Conservation (phyloP, 2,329 filamentous ascomycete genomes). For the Orbilia oligospora region DNA sequence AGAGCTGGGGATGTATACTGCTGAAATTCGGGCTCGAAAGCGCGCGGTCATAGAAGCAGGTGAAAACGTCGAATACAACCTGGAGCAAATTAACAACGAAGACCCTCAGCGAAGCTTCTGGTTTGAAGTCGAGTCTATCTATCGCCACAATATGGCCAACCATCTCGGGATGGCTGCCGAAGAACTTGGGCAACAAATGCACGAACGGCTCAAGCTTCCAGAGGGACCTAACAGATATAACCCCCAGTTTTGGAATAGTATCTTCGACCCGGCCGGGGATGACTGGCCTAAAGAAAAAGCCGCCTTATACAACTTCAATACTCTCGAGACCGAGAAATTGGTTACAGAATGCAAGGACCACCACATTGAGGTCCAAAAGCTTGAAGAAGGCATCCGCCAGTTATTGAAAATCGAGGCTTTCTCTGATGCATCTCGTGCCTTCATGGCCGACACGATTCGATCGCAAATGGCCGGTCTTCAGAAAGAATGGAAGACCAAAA, state of each 20-base stretch:
- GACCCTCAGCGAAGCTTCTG: background rate
- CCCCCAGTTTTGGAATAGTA: background rate
- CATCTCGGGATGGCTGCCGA: background rate
- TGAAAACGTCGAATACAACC: background rate
- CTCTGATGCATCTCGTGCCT: background rate
- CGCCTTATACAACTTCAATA: background rate
- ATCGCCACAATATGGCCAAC: background rate
- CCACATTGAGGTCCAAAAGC: background rate
- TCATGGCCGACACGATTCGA: background rate
- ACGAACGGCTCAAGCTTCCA: background rate
- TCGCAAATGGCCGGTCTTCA: background rate
- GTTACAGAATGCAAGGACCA: conserved; percentile 1
- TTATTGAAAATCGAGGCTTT: background rate
- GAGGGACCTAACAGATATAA: too few species aligned
- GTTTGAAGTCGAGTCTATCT: background rate
- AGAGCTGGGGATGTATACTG: background rate
- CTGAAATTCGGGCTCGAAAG: background rate
- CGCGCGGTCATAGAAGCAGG: background rate
- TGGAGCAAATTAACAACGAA: background rate
- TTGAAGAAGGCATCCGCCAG: background rate
- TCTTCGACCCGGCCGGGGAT: background rate
- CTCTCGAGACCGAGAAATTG: background rate
- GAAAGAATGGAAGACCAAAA: background rate
- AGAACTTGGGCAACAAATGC: background rate
- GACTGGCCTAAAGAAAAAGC: background rate